phyloP scores from a whole-genome alignment of 1,284 basidiomycete genomes.

The Irpex sp. region DNA sequence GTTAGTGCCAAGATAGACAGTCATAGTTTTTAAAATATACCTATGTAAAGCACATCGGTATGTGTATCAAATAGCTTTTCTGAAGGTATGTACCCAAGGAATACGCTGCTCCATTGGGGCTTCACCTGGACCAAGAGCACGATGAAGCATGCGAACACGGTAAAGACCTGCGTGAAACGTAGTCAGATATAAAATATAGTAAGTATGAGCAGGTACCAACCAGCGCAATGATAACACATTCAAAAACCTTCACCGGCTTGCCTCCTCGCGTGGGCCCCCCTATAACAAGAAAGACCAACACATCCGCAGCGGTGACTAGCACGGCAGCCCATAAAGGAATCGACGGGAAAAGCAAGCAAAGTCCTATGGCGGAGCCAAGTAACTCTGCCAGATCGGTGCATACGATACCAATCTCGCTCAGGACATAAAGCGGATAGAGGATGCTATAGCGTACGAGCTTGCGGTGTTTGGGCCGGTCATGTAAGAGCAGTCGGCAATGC shows the following conservation, averaged over 20 bases:
- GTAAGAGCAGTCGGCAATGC: conserved; percentile 68
- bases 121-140: conserved; percentile 70
- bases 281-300: conserved; percentile 70
- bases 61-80: conserved; percentile 48
- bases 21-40: conserved; percentile 33
- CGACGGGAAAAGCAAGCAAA: conserved; percentile 79
- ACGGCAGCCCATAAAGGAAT: conserved; percentile 83
- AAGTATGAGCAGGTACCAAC: conserved; percentile 37
- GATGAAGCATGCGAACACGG: conserved; percentile 77
- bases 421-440: conserved; percentile 65
- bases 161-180: conserved; percentile 51
- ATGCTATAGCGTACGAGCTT: conserved; percentile 57
- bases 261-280: conserved; percentile 59
- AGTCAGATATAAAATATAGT: conserved; percentile 18
- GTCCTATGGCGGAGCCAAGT: conserved; percentile 75
- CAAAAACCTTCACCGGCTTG: conserved; percentile 68
- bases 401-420: conserved; percentile 81
- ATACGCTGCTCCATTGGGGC: conserved; percentile 74
- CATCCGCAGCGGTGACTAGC: conserved; percentile 81
- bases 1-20: background rate
- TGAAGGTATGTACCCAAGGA: conserved; percentile 82
- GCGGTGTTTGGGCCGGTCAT: conserved; percentile 61
- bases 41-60: conserved; percentile 71
- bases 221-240: conserved; percentile 60
- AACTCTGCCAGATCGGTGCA: conserved; percentile 74